Conservation (phyloP, 2,329 filamentous ascomycete genomes). For the Akanthomyces muscarius region DNA sequence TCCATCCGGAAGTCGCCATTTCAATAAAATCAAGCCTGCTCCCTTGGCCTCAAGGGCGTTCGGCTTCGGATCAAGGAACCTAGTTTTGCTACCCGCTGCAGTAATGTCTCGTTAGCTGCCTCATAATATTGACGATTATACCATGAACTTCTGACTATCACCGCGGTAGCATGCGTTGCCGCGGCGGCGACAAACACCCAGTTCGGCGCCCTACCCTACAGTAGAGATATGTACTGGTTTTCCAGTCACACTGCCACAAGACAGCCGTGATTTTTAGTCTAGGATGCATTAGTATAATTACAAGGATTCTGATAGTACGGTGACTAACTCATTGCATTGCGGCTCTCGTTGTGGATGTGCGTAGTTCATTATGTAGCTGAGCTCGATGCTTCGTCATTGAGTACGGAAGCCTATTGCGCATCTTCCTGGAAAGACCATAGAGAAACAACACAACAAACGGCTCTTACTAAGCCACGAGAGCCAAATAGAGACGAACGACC, state of each 20-base stretch:
- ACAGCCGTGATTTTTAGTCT: too few relatives aligned
- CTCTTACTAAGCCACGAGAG: too few relatives aligned
- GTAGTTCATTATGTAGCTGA: too few relatives aligned
- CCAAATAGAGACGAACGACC: too few relatives aligned
- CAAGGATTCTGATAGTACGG: too few relatives aligned
- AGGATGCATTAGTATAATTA: too few relatives aligned
- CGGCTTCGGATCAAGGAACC: neutral
- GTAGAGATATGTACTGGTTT: neutral
- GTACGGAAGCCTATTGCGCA: too few relatives aligned
- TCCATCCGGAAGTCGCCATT: neutral
- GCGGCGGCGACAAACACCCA: neutral
- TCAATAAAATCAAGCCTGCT: neutral
- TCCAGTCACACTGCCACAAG: neutral
- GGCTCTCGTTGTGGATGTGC: too few relatives aligned
- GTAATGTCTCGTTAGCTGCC: neutral
- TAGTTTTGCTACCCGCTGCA: neutral
- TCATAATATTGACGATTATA: neutral
- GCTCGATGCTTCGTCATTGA: too few relatives aligned
- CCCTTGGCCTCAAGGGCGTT: neutral
- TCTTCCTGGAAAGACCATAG: too few relatives aligned
- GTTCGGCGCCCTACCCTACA: neutral
- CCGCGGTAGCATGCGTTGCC: neutral
- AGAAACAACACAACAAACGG: too few relatives aligned
- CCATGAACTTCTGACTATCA: neutral
- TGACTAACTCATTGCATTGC: too few relatives aligned